Conservation (phyloP, 441 rosid species). For the Brassica balearica region DNA sequence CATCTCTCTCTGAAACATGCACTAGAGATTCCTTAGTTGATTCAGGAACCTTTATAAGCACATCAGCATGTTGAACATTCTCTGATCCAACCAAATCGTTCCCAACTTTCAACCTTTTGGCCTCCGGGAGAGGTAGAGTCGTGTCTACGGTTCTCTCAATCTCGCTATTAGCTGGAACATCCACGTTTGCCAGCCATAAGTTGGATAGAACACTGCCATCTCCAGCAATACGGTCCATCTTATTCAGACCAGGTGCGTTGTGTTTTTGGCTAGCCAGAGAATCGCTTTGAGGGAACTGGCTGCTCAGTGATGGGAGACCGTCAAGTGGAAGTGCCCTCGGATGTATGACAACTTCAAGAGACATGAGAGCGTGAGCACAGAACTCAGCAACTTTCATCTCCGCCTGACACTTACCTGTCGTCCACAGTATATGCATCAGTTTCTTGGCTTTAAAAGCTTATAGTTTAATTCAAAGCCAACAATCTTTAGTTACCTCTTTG, state of each 20-base stretch:
- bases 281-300: conserved; percentile 33
- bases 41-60: conserved; percentile 22
- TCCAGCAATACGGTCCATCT: conserved; percentile 30
- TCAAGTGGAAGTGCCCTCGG: conserved; percentile 74
- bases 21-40: conserved; percentile 44
- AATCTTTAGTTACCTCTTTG: conserved; percentile 57
- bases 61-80: conserved; percentile 43
- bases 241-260: conserved; percentile 25
- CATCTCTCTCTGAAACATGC: conserved; percentile 38
- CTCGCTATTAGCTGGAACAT: conserved; percentile 37
- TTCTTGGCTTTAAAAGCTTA: conserved; percentile 10
- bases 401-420: conserved; percentile 66
- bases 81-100: conserved; percentile 40
- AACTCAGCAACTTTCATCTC: conserved; percentile 63
- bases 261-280: conserved; percentile 42
- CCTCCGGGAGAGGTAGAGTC: conserved; percentile 30
- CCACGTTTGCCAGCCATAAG: conserved; percentile 51
- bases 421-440: conserved; percentile 11
- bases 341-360: conserved; percentile 85
- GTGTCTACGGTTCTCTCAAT: conserved; percentile 30
- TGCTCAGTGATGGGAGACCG: conserved; percentile 48
- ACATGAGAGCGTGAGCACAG: conserved; percentile 74
- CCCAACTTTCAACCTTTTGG: conserved; percentile 36
- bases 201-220: conserved; percentile 53
- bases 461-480: background rate